These are phyloP conservation scores for Arachis hypogaea DNA, from an alignment of 306 rosid genomes.

Conservation along the genomic window DNA sequence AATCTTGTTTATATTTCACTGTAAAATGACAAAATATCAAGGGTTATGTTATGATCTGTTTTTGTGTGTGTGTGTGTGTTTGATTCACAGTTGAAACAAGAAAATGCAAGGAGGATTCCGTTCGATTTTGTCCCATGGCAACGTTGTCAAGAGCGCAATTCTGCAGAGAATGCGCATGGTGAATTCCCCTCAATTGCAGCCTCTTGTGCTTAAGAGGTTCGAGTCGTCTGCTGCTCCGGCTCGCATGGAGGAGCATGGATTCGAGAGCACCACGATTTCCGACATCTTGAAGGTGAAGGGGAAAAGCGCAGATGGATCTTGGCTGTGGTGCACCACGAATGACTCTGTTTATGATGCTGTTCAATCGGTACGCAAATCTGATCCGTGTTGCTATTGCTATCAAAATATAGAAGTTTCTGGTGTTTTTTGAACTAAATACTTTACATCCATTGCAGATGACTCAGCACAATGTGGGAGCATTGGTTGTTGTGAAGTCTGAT, in stretches of 20 bases:
- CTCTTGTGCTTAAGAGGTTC: constrained; percentile 61
- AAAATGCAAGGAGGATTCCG: constrained; percentile 86
- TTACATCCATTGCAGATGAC: constrained; percentile 74
- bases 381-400: constrained; percentile 11
- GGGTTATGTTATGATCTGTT: constrained; percentile 2
- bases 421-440: constrained; percentile 13
- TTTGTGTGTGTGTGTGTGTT: constrained; percentile 26
- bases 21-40: constrained; percentile 12
- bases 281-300: constrained; percentile 82
- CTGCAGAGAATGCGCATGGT: constrained; percentile 73
- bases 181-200: constrained; percentile 69
- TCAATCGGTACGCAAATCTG: constrained; percentile 73
- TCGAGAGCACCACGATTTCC: constrained; percentile 87
- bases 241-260: constrained; percentile 92
- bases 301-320: constrained; percentile 93
- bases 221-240: constrained; percentile 60
- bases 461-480: constrained; percentile 96
- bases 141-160: constrained; percentile 69
- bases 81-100: constrained; percentile 41
- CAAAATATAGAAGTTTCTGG: background rate
- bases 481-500: constrained; percentile 91
- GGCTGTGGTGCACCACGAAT: constrained; percentile 98
- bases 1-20: constrained; percentile 6
- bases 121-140: constrained; percentile 65
- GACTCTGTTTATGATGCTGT: constrained; percentile 97